phyloP scores from a whole-genome alignment of 2,329 filamentous ascomycete genomes.

The Aspergillus quadrilineatus region DNA sequence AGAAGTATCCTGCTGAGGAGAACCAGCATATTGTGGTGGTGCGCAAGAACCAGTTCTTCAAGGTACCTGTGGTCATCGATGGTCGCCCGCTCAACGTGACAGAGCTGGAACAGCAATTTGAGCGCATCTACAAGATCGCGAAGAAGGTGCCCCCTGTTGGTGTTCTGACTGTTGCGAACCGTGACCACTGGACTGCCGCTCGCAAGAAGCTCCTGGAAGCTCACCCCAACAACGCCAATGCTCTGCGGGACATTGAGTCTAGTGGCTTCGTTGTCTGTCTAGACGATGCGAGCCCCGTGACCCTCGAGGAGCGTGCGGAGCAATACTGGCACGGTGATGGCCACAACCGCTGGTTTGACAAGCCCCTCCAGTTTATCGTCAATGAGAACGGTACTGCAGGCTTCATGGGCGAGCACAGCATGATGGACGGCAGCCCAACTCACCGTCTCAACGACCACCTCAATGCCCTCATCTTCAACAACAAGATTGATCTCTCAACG shows the following conservation, averaged over 20 bases:
- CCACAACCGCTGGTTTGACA: conserved; percentile 95
- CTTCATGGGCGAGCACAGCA: conserved; percentile 98
- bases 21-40: conserved; percentile 87
- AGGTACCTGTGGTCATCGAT: conserved; percentile 75
- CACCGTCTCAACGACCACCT: conserved; percentile 94
- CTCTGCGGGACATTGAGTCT: conserved; percentile 79
- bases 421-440: conserved; percentile 99
- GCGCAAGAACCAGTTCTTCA: conserved; percentile 97
- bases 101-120: conserved; percentile 89
- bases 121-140: conserved; percentile 75
- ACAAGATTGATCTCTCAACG: conserved; percentile 87
- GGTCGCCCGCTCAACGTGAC: conserved; percentile 83
- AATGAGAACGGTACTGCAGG: conserved; percentile 97
- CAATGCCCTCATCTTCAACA: conserved; percentile 87
- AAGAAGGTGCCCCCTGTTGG: conserved; percentile 73
- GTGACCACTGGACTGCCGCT: conserved; percentile 87
- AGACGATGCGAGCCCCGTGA: conserved; percentile 86
- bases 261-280: conserved; percentile 90
- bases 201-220: conserved; percentile 72
- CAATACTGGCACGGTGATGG: conserved; percentile 99
- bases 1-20: conserved; percentile 72
- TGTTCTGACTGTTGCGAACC: conserved; percentile 84
- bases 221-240: conserved; percentile 73
- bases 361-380: conserved; percentile 95
- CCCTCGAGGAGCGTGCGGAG: conserved; percentile 89